phyloP scores from a whole-genome alignment of 805 yeast species.

The Komagataella pastoris region DNA sequence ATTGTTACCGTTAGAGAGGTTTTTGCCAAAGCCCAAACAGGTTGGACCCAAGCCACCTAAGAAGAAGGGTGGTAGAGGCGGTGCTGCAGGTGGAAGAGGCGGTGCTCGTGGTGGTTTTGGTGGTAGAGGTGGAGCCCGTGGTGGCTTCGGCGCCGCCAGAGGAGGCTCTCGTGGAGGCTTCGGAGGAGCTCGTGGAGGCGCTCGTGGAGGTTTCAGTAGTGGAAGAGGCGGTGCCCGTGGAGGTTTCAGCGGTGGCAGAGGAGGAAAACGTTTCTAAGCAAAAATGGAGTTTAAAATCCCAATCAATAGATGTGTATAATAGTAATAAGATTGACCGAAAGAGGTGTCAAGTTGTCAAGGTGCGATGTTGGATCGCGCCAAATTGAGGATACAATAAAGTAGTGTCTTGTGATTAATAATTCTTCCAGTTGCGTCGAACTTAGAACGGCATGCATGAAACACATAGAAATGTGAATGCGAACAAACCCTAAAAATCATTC shows the following conservation, averaged over 20 bases:
- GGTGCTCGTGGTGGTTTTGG: constrained; percentile 25
- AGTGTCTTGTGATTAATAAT: not conserved
- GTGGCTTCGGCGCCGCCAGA: constrained; percentile 21
- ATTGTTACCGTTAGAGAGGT: constrained; percentile 89
- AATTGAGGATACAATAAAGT: not conserved
- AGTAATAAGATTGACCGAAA: not conserved
- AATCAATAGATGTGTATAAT: not conserved
- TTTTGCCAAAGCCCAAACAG: constrained; percentile 90
- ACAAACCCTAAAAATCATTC: no score
- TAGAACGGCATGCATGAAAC: no score
- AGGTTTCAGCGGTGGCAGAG: constrained; percentile 12
- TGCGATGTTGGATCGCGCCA: no score
- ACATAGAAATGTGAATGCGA: no score
- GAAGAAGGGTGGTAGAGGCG: constrained; percentile 49
- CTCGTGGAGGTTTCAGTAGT: constrained; percentile 30
- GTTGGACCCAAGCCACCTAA: constrained; percentile 72
- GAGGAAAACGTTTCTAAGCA: not conserved
- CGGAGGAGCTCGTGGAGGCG: constrained; percentile 33
- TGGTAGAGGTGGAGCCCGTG: constrained; percentile 28
- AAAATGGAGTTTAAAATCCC: not conserved
- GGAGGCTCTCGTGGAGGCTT: constrained; percentile 33
- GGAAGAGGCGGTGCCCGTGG: constrained; percentile 24
- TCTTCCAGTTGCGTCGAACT: no score
- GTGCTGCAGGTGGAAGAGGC: constrained; percentile 30
- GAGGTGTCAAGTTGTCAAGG: not conserved